Conservation (phyloP, 2,329 filamentous ascomycete species). For the Alternaria ethzedia region DNA sequence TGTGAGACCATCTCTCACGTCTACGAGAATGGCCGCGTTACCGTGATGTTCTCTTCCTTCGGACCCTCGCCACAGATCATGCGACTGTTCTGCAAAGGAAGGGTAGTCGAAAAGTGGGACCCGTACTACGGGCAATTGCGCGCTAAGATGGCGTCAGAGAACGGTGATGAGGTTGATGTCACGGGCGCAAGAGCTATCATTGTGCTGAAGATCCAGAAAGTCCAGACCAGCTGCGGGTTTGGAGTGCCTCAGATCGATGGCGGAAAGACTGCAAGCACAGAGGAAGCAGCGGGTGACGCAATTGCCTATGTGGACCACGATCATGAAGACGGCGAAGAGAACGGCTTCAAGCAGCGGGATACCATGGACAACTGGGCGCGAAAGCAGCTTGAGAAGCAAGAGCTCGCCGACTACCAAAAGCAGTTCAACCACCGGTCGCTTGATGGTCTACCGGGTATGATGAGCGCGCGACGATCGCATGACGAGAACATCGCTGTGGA, state of each 20-base stretch:
- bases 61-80: conserved; percentile 66
- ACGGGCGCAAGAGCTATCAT: conserved; percentile 61
- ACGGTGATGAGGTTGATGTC: conserved; percentile 32
- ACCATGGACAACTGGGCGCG: conserved; percentile 62
- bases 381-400: conserved; percentile 58
- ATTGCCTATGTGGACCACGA: conserved; percentile 30
- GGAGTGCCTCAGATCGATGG: conserved; percentile 63
- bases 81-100: conserved; percentile 66
- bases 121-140: conserved; percentile 47
- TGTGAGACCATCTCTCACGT: conserved; percentile 78
- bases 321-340: conserved; percentile 11
- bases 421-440: conserved; percentile 57
- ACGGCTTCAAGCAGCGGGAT: conserved; percentile 51
- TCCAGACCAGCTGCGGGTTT: conserved; percentile 71
- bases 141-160: conserved; percentile 51
- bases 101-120: conserved; percentile 66
- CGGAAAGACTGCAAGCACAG: not conserved
- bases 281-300: conserved; percentile 19
- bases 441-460: conserved; percentile 33
- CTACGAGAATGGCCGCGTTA: conserved; percentile 77
- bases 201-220: conserved; percentile 64
- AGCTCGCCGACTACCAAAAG: conserved; percentile 62
- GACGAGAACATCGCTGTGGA: conserved; percentile 55
- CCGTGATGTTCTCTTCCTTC: conserved; percentile 76
- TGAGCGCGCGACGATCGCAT: conserved; percentile 56